Evolutionary conservation across 176 grass and related monocot genomes (phyloP), one percentile per base, ranked within the genome.

Genomic region (Eragrostis curvula): DNA sequence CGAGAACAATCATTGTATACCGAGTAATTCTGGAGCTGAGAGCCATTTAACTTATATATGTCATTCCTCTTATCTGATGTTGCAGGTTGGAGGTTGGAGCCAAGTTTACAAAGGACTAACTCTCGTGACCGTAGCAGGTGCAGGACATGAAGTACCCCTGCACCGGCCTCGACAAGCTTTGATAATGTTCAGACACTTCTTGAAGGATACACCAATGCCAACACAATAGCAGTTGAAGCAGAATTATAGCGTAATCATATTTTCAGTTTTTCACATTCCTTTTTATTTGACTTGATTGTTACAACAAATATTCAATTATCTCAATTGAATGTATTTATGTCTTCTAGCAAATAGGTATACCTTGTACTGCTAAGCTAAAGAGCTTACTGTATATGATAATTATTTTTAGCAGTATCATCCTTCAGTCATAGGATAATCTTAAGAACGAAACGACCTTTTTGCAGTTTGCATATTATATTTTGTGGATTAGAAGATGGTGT

Each of bases 71-170:
- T 58, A 13, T 80, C 12, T 79, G 36, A 74, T 86, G n/a, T 60
- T 36, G 74, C 79, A 99, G 96, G 90, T 99, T 88, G 96, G 93
- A 67, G 96, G 96, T 13, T 93, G 93, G 91, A 96, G 88, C 76
- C 96, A 99, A 83, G 86, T 96, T 68, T 99, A 93, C 68, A 85
- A 93, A 87, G 96, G 96, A 80, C 80, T 99, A 73, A 93, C 91
- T 12, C 88, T 96, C 24, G 89, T 96, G 14, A 99, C 93, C 5
- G 40, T 98, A 63, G 76, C 87, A 36, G 96, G 96, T 59, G 89
- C 92, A 79, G 87, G 94, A 43, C 83, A 96, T 93, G 94, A 96
- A 79, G 83, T 90, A 16, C 83, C 91, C 9, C 62, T 96, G 73
- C 85, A 96, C 85, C 86, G 88, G 82, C 72, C 91, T 71, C 80